phyloP scores from a whole-genome alignment of 768 basidiomycete genomes.

The Cystofilobasidium macerans region DNA sequence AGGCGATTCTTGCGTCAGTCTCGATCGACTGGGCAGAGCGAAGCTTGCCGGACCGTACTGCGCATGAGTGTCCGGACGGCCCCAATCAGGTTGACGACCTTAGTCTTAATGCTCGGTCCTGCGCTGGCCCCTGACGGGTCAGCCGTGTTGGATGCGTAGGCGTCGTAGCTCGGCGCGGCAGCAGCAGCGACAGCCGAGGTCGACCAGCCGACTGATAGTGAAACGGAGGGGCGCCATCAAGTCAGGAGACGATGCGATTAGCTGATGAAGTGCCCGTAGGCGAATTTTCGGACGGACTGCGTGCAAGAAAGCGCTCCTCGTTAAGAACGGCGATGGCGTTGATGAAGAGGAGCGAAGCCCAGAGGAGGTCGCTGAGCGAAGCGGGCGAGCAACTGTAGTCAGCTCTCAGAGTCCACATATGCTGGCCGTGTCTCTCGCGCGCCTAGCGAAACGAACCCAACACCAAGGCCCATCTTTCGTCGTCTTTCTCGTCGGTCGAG shows the following conservation, averaged over 20 bases:
- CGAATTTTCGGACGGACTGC: slow-evolving; percentile 51
- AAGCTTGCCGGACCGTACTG: slow-evolving; percentile 53
- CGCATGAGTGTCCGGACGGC: slow-evolving; percentile 95
- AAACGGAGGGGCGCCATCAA: slow-evolving; percentile 27
- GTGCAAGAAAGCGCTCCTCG: slow-evolving; percentile 89
- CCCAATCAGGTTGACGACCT: slow-evolving; percentile 81
- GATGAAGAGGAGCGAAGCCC: slow-evolving; percentile 74
- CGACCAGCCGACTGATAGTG: slow-evolving; percentile 71
- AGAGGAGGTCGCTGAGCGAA: slow-evolving; percentile 45
- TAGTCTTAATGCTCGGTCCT: slow-evolving; percentile 59
- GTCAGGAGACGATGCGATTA: neutral
- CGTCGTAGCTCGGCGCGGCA: slow-evolving; percentile 32
- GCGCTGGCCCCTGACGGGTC: slow-evolving; percentile 46
- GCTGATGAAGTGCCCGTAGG: neutral
- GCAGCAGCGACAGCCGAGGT: slow-evolving; percentile 31
- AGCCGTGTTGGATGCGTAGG: slow-evolving; percentile 29
- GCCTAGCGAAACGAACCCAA: slow-evolving; percentile 4
- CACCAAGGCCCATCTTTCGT: slow-evolving; percentile 7
- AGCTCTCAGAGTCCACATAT: neutral
- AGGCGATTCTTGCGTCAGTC: slow-evolving; percentile 28
- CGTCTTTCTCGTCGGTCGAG: too few species aligned
- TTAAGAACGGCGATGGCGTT: slow-evolving; percentile 92
- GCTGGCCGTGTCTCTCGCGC: too few species aligned
- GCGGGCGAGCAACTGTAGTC: neutral
- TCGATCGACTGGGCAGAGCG: neutral